Percentiles rank a stretch among this genome's conserved stretches.
phyloP scores from a whole-genome alignment of 2,329 filamentous ascomycete species.

The Xenoacremonium recifei region DNA sequence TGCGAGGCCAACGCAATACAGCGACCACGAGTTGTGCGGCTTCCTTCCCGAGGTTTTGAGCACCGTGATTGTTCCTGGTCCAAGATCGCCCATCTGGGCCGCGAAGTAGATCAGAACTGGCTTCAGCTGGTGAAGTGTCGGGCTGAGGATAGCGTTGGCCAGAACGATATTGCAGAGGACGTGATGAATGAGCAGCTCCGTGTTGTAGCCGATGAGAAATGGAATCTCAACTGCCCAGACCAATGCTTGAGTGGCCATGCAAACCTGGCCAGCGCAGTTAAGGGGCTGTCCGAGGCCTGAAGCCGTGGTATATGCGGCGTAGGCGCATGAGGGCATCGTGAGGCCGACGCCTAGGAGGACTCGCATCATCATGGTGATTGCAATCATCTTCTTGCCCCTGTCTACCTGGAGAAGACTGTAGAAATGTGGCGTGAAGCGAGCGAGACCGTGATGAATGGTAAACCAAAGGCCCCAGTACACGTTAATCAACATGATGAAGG shows the following conservation, averaged over 20 bases:
- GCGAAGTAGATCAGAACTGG: conserved; percentile 24
- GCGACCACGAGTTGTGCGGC: conserved; percentile 11
- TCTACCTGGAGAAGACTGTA: conserved; percentile 15
- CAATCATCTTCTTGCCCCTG: conserved; percentile 10
- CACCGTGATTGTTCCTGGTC: conserved; percentile 14
- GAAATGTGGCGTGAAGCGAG: conserved; percentile 6
- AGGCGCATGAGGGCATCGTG: conserved; percentile 15
- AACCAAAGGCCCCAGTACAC: conserved; percentile 21
- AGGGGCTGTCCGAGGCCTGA: conserved; percentile 19
- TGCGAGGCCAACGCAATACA: conserved; percentile 13
- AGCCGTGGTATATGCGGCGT: conserved; percentile 17
- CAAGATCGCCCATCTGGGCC: conserved; percentile 24
- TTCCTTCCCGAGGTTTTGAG: conserved; percentile 16
- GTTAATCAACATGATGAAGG: conserved; percentile 13
- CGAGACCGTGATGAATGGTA: conserved; percentile 10
- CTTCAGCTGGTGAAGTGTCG: conserved; percentile 22
- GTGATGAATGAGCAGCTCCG: conserved; percentile 24
- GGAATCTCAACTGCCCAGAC: conserved; percentile 23
- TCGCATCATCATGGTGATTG: conserved; percentile 16
- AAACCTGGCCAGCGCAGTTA: conserved; percentile 19
- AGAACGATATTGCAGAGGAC: conserved; percentile 20
- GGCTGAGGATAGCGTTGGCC: conserved; percentile 19
- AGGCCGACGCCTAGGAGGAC: conserved; percentile 27
- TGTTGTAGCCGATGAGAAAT: conserved; percentile 9
- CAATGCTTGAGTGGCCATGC: conserved; percentile 20